Evolutionary conservation across 2,329 filamentous ascomycete species (phyloP), one percentile per base, ranked within the genome.

Genomic region (Xylariaceae sp.): DNA sequence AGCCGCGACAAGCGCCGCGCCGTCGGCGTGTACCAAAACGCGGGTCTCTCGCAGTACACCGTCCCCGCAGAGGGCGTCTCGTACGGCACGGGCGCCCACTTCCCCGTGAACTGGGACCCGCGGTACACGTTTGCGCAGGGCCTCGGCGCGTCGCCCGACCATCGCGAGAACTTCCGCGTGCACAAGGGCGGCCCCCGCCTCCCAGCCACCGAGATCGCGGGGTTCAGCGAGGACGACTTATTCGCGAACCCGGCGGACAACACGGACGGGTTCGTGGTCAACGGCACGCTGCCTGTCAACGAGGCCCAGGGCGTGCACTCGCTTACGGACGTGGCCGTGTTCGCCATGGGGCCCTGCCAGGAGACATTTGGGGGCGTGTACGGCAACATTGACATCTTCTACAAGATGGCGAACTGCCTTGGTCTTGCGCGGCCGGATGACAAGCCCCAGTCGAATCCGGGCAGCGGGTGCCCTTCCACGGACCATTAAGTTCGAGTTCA

Each of bases 41-140:
- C 89, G 0, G 91, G 91, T 16, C 76, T 87, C 9, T 89, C 86
- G 0, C 87, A 92, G 71, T 95, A 95, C 79, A 84, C 82, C 4
- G 75, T 82, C 35, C 75, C 78, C 49, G 73, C 75, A 2, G 73
- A 76, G 30, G 81, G 81, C 55, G 79, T 88, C 60, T 82, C 82
- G 52, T 93, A 93, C 77, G 81, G 81, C 63, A 88, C 89, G 18
- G 87, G 87, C 45, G 79, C 83, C 62, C 83, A 89, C 75, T 95
- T 94, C 79, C 91, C 91, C 16, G 78, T 82, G 58, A 91, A 91
- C 77, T 94, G 91, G 90, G 87, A 91, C 69, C 91, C 91, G 11
- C 83, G 91, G 26, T 94, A 93, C 74, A 88, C 88, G 53, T 83
- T 95, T 44, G 89, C 88, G 50, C 81, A 85, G 33, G 91, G 91